Evolutionary conservation across 129 eudicot genomes (phyloP), one percentile per base, ranked within the genome.

Genomic region (Oenanthe sinensis): DNA sequence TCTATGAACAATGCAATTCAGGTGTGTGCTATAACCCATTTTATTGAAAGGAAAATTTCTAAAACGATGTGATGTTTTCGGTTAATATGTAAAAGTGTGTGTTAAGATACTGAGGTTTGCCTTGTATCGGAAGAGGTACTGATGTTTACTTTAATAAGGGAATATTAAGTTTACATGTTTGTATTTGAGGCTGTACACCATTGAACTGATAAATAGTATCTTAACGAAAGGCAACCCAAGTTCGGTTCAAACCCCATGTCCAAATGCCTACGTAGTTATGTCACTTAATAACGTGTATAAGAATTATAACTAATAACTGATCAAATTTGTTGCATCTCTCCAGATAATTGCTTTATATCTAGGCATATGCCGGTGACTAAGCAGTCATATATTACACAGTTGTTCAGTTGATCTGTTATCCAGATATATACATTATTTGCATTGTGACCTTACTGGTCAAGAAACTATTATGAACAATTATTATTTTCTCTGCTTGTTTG

Each of bases 1-100:
- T 87, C 98, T 85, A 87, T 93, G 95, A 88, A 87, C 71, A 87
- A 79, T 77, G 98, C 98, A 52, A 86, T 93, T 83, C 83, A 90
- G 98, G 98, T 93, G 62, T 37, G 81, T 65, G 79, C 68, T 36
- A 46, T 74, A 46, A 45, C 60, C 17, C 39, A 26, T 46, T 33
- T n/a, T 24, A 15, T 10, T 45, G 6, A 8, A 45, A 46, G 16
- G 1, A 45, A 48, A 4, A 44, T 15, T 74, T 5, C 36, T 33
- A 33, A 1, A 15, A n/a, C 6, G 24, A 74, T 45, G 5, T 46
- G 77, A 46, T 74, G 50, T 46, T 2, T 45, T 74, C 7, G 9
- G 0, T 26, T 6, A 3, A 8, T 65, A 65, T 65, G 15, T 45
- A 24, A 26, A 44, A 40, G 39, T 40, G 26, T 74, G 62, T 46